These are phyloP conservation scores for Verticillium zaregamsianum DNA, from an alignment of 2,329 filamentous ascomycete species.

Conservation along the genomic window DNA sequence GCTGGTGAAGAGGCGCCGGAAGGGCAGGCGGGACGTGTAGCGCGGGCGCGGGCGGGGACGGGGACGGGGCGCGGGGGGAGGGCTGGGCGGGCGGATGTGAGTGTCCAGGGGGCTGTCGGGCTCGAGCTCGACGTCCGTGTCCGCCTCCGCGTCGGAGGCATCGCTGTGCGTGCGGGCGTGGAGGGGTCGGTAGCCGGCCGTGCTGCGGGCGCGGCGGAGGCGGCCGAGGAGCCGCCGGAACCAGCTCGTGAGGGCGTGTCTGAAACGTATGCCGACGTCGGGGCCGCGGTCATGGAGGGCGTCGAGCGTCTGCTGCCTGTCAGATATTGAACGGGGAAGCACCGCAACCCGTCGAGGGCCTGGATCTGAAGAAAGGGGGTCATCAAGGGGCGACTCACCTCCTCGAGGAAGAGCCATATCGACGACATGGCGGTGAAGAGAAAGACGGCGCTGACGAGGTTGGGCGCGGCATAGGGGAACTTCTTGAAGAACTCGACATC, in stretches of 20 bases:
- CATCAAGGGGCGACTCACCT: conserved; percentile 26
- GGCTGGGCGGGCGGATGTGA: conserved; percentile 12
- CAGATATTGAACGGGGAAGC: neutral
- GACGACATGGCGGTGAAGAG: conserved; percentile 36
- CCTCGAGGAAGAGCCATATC: conserved; percentile 48
- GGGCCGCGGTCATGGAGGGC: conserved; percentile 29
- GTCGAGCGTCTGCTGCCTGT: conserved; percentile 38
- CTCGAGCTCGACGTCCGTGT: conserved; percentile 16
- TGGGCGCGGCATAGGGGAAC: conserved; percentile 52
- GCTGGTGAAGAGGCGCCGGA: conserved; percentile 50
- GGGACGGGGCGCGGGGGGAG: conserved; percentile 4
- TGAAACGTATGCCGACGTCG: conserved; percentile 38
- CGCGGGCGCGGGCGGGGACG: conserved; percentile 20
- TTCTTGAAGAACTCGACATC: conserved; percentile 37
- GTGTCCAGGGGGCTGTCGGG: neutral
- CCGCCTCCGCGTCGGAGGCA: conserved; percentile 18
- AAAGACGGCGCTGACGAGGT: conserved; percentile 46
- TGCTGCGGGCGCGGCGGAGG: conserved; percentile 3
- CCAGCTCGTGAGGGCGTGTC: conserved; percentile 26
- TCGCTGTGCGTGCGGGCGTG: conserved; percentile 21
- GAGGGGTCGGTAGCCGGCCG: conserved; percentile 27
- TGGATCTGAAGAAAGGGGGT: neutral
- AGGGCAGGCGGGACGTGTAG: conserved; percentile 45
- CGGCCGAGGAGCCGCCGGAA: conserved; percentile 20
- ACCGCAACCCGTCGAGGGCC: neutral